These are phyloP conservation scores for Porcisia deanei DNA, from an alignment of 208 protist species.

Conservation along the genomic window DNA sequence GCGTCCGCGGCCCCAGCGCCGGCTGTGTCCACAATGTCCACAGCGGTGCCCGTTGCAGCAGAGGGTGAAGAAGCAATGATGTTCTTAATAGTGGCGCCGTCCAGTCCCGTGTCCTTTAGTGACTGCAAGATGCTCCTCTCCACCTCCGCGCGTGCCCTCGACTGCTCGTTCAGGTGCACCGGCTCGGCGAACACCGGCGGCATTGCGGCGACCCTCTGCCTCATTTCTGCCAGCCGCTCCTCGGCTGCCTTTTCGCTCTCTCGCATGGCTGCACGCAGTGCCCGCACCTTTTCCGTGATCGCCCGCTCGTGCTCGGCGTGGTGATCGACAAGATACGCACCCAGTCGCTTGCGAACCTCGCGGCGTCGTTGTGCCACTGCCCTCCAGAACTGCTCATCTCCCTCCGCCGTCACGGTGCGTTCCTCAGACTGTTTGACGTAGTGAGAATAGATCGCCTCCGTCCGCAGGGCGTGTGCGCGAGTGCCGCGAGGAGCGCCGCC, in stretches of 20 bases:
- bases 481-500: slow-evolving; percentile 54
- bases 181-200: slow-evolving; percentile 87
- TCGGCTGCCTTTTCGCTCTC: slow-evolving; percentile 54
- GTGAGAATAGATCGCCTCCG: slow-evolving; percentile 62
- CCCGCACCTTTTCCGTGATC: slow-evolving; percentile 63
- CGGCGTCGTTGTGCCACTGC: slow-evolving; percentile 41
- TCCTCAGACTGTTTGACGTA: slow-evolving; percentile 47
- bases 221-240: slow-evolving; percentile 71
- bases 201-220: slow-evolving; percentile 63
- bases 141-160: slow-evolving; percentile 56
- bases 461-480: slow-evolving; percentile 76
- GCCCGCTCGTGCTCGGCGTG: slow-evolving; percentile 48
- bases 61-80: slow-evolving; percentile 37
- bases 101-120: slow-evolving; percentile 65
- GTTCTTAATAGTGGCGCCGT: slow-evolving; percentile 50
- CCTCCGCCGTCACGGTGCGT: slow-evolving; percentile 23
- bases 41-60: not conserved
- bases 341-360: slow-evolving; percentile 65
- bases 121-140: slow-evolving; percentile 73
- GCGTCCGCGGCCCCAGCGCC: not conserved
- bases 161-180: slow-evolving; percentile 61
- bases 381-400: slow-evolving; percentile 30
- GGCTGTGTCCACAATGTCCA: not conserved
- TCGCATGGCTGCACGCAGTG: slow-evolving; percentile 45
- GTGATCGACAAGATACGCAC: slow-evolving; percentile 54